These are phyloP conservation scores for Neurospora pannonica DNA, from an alignment of 495 filamentous ascomycete species.

Conservation along the genomic window DNA sequence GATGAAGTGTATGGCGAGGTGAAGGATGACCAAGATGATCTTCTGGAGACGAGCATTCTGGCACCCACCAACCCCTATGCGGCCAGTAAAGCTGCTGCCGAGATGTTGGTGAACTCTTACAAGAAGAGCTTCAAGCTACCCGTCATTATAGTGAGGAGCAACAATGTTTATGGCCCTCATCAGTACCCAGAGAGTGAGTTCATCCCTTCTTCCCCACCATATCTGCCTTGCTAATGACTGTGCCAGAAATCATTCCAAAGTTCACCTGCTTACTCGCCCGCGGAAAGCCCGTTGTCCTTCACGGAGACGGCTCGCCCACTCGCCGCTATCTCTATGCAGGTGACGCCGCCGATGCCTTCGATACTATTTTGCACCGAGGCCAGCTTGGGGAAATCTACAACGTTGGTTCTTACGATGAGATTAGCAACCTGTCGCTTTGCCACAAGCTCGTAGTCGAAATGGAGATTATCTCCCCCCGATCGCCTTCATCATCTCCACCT, in stretches of 20 bases:
- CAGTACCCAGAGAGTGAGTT: constrained; percentile 69
- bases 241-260: constrained; percentile 64
- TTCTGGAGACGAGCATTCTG: constrained; percentile 51
- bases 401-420: constrained; percentile 57
- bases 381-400: constrained; percentile 61
- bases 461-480: constrained; percentile 19
- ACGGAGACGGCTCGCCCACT: constrained; percentile 59
- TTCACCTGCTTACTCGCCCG: constrained; percentile 57
- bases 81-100: constrained; percentile 67
- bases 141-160: constrained; percentile 60
- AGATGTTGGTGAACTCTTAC: constrained; percentile 73
- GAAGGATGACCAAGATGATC: constrained; percentile 49
- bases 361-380: constrained; percentile 67
- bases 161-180: constrained; percentile 74
- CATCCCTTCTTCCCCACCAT: neutral
- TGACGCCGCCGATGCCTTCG: constrained; percentile 68
- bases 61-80: constrained; percentile 71
- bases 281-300: constrained; percentile 48
- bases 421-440: constrained; percentile 54
- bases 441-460: constrained; percentile 46
- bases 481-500: neutral
- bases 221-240: neutral
- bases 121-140: constrained; percentile 63
- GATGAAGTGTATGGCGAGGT: constrained; percentile 76
- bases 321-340: constrained; percentile 61